Percentiles rank a stretch among this genome's conserved stretches.
These are phyloP conservation scores for Wallacemonas rigidus DNA, from an alignment of 208 protist species.

Conservation along the genomic window DNA sequence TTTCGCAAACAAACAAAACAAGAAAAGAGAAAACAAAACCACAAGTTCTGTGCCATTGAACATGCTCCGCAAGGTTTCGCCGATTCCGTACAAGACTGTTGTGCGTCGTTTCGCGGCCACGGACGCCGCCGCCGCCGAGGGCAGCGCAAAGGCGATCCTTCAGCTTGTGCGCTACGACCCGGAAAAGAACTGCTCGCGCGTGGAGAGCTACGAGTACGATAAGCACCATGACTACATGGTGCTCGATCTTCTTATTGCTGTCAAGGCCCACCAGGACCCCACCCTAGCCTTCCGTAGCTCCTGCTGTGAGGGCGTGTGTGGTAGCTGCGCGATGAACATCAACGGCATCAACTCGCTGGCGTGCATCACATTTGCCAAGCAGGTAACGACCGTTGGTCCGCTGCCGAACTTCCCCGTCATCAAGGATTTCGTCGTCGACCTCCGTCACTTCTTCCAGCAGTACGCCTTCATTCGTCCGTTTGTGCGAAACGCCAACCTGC, in stretches of 20 bases:
- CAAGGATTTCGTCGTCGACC: slow-evolving; percentile 91
- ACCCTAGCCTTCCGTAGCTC: slow-evolving; percentile 90
- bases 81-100: slow-evolving; percentile 77
- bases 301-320: slow-evolving; percentile 92
- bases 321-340: slow-evolving; percentile 95
- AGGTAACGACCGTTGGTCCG: slow-evolving; percentile 84
- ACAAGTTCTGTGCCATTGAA: not conserved
- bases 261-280: slow-evolving; percentile 92
- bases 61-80: slow-evolving; percentile 79
- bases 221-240: slow-evolving; percentile 94
- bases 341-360: slow-evolving; percentile 93
- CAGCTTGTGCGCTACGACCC: slow-evolving; percentile 90
- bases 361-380: slow-evolving; percentile 86
- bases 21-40: not conserved
- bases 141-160: slow-evolving; percentile 65
- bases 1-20: not conserved
- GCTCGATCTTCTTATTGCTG: slow-evolving; percentile 85
- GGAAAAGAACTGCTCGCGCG: slow-evolving; percentile 74
- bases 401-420: slow-evolving; percentile 92
- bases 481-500: slow-evolving; percentile 85
- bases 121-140: slow-evolving; percentile 35
- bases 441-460: slow-evolving; percentile 92
- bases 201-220: slow-evolving; percentile 92
- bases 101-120: slow-evolving; percentile 69
- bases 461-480: slow-evolving; percentile 91